Base-by-base conservation (phyloP, 2,329 filamentous ascomycete species). In the Sporothrix luriei region DNA sequence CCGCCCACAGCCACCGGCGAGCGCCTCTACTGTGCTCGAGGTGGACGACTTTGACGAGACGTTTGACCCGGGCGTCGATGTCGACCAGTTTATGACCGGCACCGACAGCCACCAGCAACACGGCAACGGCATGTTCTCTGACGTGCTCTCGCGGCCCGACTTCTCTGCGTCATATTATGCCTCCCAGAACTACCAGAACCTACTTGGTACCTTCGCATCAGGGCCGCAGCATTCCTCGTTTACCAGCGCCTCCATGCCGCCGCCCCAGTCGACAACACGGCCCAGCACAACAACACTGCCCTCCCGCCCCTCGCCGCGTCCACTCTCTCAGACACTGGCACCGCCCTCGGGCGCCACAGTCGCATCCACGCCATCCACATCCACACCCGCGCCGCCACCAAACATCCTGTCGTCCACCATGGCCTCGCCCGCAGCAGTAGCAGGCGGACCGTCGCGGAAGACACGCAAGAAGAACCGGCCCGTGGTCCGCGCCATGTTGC, bases 401-500 rank as follows among this genome's bases (percentile, higher is more conserved):
- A 61, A 61, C 29, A 19, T 59, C 21, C 26, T 62, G 38, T 38
- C 57, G 16, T 26, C 16, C 57, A 46, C 57, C 6, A 26, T 14
- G 13, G 57, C n/a, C 14, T 16, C 57, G 21, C 57, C 57, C 21
- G 40, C 40, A 26, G 38, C 57, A 46, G 16, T 13, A 9, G 14
- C 43, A 16, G 13, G 24, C 3, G 49, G 46, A 11, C 65, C 61
- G 4, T 66, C 62, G 19, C 54, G 67, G 26, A 21, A 19, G 55
- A n/a, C 61, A 4, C 65, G 66, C 68, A 48, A 52, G 13, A 66
- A 52, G 26, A 68, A 57, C 59, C 59, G 48, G 67, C 68, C 71
- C 7, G 33, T 70, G 19, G 52, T 73, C 6, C 66, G 49, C 11
- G 66, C 66, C 48, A 69, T 73, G 69, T 38, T 73, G 48, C 66